phyloP scores from a whole-genome alignment of 345 rosid species.

The Ailanthus altissimus region DNA sequence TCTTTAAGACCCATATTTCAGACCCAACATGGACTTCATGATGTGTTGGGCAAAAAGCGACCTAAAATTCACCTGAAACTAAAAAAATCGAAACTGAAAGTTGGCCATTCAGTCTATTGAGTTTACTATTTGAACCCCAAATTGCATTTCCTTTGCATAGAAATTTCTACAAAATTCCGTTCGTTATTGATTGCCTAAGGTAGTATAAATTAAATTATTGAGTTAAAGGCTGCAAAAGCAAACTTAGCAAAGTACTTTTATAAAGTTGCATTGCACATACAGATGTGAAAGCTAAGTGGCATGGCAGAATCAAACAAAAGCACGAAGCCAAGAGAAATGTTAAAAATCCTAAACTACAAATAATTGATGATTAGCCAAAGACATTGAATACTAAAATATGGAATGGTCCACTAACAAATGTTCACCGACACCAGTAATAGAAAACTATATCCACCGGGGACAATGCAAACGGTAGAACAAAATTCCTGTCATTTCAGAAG shows the following conservation, averaged over 20 bases:
- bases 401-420: slow-evolving; percentile 8
- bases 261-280: background rate
- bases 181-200: background rate
- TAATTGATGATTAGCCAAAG: background rate
- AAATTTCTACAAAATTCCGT: background rate
- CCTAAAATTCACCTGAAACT: background rate
- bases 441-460: background rate
- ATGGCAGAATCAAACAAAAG: slow-evolving; percentile 5
- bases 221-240: background rate
- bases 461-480: background rate
- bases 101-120: no score
- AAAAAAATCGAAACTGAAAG: no score
- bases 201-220: background rate
- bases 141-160: no score
- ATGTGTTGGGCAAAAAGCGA: no score
- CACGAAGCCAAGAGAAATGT: background rate
- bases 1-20: no score
- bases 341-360: background rate
- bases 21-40: no score
- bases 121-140: no score
- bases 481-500: slow-evolving; percentile 11
- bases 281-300: background rate
- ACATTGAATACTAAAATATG: background rate
- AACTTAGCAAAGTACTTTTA: background rate
- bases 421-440: background rate